Conservation (phyloP, 257 asterid genomes). For the Cinchona pubescens region DNA sequence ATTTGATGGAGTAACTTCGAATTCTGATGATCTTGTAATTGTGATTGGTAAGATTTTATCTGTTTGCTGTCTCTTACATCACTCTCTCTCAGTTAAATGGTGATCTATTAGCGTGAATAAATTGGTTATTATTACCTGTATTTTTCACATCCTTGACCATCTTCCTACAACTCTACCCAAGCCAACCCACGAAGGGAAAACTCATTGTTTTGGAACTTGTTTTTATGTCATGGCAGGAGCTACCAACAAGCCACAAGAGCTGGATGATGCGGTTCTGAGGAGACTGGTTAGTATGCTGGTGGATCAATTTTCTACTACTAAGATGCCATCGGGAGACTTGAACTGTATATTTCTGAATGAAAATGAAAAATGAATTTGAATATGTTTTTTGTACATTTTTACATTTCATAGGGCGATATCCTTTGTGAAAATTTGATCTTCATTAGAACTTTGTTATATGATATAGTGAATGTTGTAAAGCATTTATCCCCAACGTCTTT, state of each 20-base stretch:
- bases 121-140: neutral
- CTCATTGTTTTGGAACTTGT: neutral
- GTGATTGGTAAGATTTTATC: conserved; percentile 68
- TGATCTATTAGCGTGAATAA: neutral
- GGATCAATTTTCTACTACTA: conserved; percentile 7
- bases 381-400: neutral
- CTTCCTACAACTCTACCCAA: neutral
- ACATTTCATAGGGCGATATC: neutral
- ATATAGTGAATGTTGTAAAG: neutral
- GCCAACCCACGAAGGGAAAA: neutral
- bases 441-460: neutral
- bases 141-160: neutral
- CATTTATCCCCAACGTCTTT: neutral
- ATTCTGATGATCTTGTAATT: conserved; percentile 77
- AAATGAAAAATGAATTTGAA: neutral
- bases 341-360: neutral
- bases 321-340: neutral
- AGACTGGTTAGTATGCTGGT: conserved; percentile 75
- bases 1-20: conserved; percentile 92
- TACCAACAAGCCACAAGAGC: conserved; percentile 95
- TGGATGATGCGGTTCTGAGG: conserved; percentile 98
- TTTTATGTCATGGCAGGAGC: conserved; percentile 69
- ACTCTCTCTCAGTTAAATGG: neutral
- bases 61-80: neutral
- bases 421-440: neutral